A percentile compares a stretch with the other conserved stretches of the same genome.
phyloP scores from a whole-genome alignment of 176 grass and related monocot species.

The Echinochloa phyllopogon region DNA sequence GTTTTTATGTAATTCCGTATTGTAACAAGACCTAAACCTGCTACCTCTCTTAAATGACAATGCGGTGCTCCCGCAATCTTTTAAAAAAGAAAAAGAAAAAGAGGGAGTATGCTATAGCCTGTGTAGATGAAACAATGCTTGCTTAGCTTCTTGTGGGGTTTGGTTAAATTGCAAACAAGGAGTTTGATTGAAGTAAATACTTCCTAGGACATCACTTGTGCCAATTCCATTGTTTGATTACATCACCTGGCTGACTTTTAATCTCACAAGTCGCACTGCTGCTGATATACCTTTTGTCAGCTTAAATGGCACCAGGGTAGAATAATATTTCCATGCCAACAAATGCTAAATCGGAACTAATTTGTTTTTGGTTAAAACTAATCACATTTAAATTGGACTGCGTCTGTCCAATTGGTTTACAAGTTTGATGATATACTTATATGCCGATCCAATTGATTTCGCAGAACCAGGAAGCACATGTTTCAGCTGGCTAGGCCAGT shows the following conservation, averaged over 20 bases:
- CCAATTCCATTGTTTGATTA: not conserved
- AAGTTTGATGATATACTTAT: not conserved
- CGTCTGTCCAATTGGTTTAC: not conserved
- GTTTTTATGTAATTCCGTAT: too few relatives aligned
- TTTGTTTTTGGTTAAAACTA: not conserved
- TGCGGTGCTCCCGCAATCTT: too few relatives aligned
- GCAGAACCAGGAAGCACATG: conserved; percentile 15
- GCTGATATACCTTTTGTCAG: not conserved
- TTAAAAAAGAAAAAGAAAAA: too few relatives aligned
- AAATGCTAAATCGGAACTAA: not conserved
- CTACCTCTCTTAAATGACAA: too few relatives aligned
- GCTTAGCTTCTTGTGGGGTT: not conserved
- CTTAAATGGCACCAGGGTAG: not conserved
- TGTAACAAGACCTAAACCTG: too few relatives aligned
- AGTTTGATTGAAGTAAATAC: not conserved
- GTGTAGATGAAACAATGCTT: not conserved
- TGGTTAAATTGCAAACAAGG: not conserved
- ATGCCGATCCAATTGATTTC: not conserved
- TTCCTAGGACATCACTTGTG: not conserved
- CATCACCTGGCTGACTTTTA: not conserved
- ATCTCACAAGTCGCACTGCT: not conserved
- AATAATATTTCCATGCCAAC: not conserved
- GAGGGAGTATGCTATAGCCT: too few relatives aligned
- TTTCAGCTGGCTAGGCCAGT: conserved; percentile 38
- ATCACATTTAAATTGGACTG: not conserved